Percentiles rank a stretch among this genome's conserved stretches.
Evolutionary conservation across 2,329 filamentous ascomycete genomes (phyloP).

Genomic region (Arthrobotrys conoides): DNA sequence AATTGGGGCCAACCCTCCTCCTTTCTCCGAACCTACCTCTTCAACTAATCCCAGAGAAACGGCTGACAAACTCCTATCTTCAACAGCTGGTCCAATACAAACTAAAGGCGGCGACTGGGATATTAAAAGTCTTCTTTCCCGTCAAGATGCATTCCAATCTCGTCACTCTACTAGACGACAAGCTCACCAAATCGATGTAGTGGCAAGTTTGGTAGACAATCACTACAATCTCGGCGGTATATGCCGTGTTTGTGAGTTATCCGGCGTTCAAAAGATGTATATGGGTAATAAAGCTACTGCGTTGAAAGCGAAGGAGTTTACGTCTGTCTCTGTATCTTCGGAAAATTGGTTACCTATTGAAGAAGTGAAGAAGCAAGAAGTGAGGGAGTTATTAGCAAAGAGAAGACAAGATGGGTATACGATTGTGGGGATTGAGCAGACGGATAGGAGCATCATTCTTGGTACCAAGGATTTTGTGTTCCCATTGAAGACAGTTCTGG

Average conservation of each 20-base stretch:
- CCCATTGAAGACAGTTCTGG: slow-evolving; percentile 68
- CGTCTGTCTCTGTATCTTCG: slow-evolving; percentile 69
- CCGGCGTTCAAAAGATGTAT: slow-evolving; percentile 69
- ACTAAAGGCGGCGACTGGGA: slow-evolving; percentile 71
- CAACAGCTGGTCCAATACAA: slow-evolving; percentile 68
- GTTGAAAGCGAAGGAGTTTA: slow-evolving; percentile 69
- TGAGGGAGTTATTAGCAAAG: slow-evolving; percentile 67
- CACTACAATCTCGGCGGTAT: slow-evolving; percentile 63
- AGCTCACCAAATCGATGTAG: slow-evolving; percentile 65
- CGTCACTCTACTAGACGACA: slow-evolving; percentile 62
- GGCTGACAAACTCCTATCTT: slow-evolving; percentile 64
- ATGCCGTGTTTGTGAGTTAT: slow-evolving; percentile 71
- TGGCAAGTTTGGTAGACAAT: slow-evolving; percentile 68
- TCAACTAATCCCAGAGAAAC: slow-evolving; percentile 63
- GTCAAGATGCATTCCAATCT: slow-evolving; percentile 61
- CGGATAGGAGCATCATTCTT: slow-evolving; percentile 69
- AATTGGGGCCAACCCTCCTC: slow-evolving; percentile 59
- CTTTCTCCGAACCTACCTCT: background rate
- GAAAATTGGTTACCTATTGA: slow-evolving; percentile 70
- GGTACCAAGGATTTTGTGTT: slow-evolving; percentile 64
- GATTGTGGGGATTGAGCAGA: slow-evolving; percentile 73
- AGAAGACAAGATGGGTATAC: slow-evolving; percentile 69
- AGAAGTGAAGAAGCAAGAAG: slow-evolving; percentile 65
- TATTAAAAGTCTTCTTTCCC: slow-evolving; percentile 64
- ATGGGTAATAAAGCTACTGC: slow-evolving; percentile 67